Base-by-base conservation (phyloP, 2,329 filamentous ascomycete genomes). In the Keithomyces neogunnii region DNA sequence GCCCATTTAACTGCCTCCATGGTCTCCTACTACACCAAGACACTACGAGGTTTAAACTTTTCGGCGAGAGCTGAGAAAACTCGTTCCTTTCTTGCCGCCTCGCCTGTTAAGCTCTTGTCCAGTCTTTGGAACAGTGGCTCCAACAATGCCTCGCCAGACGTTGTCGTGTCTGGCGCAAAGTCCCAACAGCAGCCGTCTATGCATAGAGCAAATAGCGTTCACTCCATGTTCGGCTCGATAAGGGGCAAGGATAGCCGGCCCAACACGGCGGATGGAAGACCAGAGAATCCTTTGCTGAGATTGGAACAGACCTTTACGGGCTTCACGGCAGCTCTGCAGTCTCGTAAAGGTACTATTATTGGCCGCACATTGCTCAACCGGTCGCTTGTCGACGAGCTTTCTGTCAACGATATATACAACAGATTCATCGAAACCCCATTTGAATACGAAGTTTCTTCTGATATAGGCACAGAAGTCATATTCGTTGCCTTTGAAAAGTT, bases 401-500 rank as follows among this genome's bases (percentile, higher is more conserved):
- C 81, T 1, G 86, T 96, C 58, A 96, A 96, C 61, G 89, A 95
- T 59, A 74, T 96, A 2, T 96, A 96, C 69, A 96, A 96, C 63
- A 80, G 84, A 35, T 77, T 96, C 11, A 82, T 95, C 19, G 90
- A 96, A 64, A 86, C 86, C 56, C 88, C 90, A 0, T 85, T 82
- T 49, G 89, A 89, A 61, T 78, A 88, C 56, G 86, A 95, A 49
- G 74, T 84, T 8, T 82, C 88, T 2, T 78, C 83, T 0, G 89
- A 96, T 53, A 77, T 88, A 7, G 80, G 84, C 3, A 82, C 92
- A 7, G 90, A 96, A 62, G 84, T 92, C 26, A 78, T 97, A 4
- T 95, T 96, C 63, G 86, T 88, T 30, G 87, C 91, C 0, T 97
- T 96, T 64, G 91, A 96, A 65, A 96, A 95, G 55, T 97, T 96